Percentiles rank a stretch among this genome's conserved stretches.
phyloP scores from a whole-genome alignment of 257 asterid genomes.

The Osmanthus fragrans region DNA sequence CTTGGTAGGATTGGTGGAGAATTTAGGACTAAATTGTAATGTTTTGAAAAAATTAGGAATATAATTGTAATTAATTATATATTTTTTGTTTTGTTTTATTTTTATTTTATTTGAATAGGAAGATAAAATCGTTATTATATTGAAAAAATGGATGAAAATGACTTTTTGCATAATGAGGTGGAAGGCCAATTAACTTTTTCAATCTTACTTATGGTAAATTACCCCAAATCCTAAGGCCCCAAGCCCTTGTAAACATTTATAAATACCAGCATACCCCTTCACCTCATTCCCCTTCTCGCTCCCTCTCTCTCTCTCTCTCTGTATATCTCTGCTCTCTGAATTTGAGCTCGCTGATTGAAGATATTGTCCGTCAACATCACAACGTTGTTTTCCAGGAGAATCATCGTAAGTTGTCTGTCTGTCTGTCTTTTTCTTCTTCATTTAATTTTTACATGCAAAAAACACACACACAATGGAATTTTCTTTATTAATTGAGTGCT shows the following conservation, averaged over 20 bases:
- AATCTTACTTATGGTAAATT: not conserved
- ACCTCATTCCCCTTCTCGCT: not conserved
- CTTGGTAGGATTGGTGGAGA: too few relatives aligned
- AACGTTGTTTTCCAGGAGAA: conserved; percentile 15
- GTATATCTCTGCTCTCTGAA: not conserved
- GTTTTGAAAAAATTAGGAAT: too few relatives aligned
- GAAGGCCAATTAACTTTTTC: not conserved
- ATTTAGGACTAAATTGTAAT: too few relatives aligned
- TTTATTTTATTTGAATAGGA: too few relatives aligned
- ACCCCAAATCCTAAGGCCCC: conserved; percentile 18
- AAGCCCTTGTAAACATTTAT: conserved; percentile 31
- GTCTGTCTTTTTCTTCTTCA: not conserved
- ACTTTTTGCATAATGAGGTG: too few relatives aligned
- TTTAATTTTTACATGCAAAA: not conserved
- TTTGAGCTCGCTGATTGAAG: not conserved
- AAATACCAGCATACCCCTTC: conserved; percentile 17
- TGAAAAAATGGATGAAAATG: too few relatives aligned
- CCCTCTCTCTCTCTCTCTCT: conserved; percentile 18
- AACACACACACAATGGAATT: not conserved
- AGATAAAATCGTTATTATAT: too few relatives aligned
- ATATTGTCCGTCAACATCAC: not conserved
- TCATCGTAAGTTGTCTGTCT: conserved; percentile 34
- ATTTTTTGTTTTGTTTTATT: too few relatives aligned
- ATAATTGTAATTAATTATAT: too few relatives aligned
- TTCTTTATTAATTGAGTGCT: conserved; percentile 11